Conservation (phyloP, 306 rosid genomes). For the Begonia peltatifolia region DNA sequence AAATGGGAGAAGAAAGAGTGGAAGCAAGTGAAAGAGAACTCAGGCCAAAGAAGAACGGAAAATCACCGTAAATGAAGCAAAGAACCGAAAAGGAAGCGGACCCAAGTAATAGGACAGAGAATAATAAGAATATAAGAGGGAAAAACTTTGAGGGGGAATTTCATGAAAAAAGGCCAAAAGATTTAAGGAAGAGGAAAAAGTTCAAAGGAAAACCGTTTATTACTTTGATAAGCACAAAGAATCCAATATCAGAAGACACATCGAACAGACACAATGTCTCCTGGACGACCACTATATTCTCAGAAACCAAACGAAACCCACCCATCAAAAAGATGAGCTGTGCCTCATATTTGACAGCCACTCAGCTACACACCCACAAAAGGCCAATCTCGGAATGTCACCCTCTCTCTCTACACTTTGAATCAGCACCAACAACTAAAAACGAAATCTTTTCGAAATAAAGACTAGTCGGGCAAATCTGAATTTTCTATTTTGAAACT, state of each 20-base stretch:
- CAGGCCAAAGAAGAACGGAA: too few relatives aligned
- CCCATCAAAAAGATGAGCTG: conserved; percentile 51
- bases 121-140: conserved; percentile 1
- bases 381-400: conserved; percentile 64
- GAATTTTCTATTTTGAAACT: neutral
- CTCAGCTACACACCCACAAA: conserved; percentile 50
- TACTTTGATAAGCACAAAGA: conserved; percentile 14
- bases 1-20: conserved; percentile 2
- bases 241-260: conserved; percentile 16
- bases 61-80: too few relatives aligned
- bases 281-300: neutral
- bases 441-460: conserved; percentile 4
- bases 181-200: conserved; percentile 1
- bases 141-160: neutral
- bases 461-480: neutral
- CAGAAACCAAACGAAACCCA: conserved; percentile 14
- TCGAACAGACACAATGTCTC: conserved; percentile 24
- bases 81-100: too few relatives aligned
- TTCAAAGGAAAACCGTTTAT: neutral
- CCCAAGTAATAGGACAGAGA: neutral
- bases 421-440: conserved; percentile 42
- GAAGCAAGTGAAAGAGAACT: too few relatives aligned
- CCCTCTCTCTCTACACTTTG: conserved; percentile 36
- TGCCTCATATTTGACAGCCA: conserved; percentile 64
- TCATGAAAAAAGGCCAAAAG: neutral